Conservation (phyloP, 805 yeast species). For the Kluyveromyces lactis region DNA sequence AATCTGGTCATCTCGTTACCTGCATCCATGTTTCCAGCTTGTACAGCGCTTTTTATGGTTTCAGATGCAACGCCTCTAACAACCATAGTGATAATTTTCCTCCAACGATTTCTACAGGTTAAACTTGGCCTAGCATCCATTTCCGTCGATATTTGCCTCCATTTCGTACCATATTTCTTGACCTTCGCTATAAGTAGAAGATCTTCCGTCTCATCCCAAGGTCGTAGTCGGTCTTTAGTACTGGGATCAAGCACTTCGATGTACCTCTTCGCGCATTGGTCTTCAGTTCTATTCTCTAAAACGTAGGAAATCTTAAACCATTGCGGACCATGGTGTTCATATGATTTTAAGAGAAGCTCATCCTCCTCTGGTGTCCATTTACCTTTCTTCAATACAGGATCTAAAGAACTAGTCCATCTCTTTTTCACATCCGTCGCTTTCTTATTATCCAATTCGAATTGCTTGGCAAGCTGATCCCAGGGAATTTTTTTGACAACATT, state of each 20-base stretch:
- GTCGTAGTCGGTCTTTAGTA: conserved; percentile 65
- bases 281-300: conserved; percentile 83
- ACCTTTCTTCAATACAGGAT: conserved; percentile 76
- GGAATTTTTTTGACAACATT: conserved; percentile 33
- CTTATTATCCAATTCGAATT: conserved; percentile 40
- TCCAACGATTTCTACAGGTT: conserved; percentile 89
- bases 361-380: conserved; percentile 85
- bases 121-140: conserved; percentile 77
- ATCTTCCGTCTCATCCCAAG: conserved; percentile 79
- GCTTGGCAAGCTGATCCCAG: conserved; percentile 54
- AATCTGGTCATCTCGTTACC: background rate
- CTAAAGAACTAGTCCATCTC: conserved; percentile 79
- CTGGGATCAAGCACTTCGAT: conserved; percentile 80
- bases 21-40: conserved; percentile 36
- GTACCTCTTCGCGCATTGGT: conserved; percentile 89
- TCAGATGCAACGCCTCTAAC: conserved; percentile 56
- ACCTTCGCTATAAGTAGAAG: conserved; percentile 58
- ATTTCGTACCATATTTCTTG: conserved; percentile 69
- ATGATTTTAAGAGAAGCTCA: conserved; percentile 52
- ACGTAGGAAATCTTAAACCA: conserved; percentile 80
- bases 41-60: conserved; percentile 50
- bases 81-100: conserved; percentile 72
- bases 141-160: conserved; percentile 72
- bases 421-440: conserved; percentile 79
- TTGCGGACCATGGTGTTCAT: conserved; percentile 59